These are phyloP conservation scores for Acer yangbiense DNA, from an alignment of 345 rosid species.

Conservation along the genomic window DNA sequence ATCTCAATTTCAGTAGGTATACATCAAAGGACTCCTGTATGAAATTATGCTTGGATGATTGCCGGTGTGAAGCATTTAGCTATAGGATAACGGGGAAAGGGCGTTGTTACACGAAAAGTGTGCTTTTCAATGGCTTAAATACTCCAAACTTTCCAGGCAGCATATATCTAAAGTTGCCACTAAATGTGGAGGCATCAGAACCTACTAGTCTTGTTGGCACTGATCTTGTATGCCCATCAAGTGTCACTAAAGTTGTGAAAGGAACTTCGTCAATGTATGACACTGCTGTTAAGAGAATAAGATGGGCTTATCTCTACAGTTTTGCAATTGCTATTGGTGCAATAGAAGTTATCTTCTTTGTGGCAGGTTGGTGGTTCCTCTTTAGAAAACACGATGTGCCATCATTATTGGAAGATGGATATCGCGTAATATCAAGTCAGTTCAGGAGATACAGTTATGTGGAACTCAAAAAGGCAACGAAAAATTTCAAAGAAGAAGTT, in stretches of 20 bases:
- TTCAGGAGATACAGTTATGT: constrained; percentile 38
- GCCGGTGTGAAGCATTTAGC: constrained; percentile 41
- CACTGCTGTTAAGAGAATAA: constrained; percentile 20
- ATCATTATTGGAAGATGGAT: constrained; percentile 28
- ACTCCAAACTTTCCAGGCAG: constrained; percentile 29
- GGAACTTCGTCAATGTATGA: constrained; percentile 29
- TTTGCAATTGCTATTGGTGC: constrained; percentile 38
- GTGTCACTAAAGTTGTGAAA: background rate
- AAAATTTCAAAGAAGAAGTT: constrained; percentile 34
- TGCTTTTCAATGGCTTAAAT: constrained; percentile 37
- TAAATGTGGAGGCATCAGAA: background rate
- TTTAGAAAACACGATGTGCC: constrained; percentile 13
- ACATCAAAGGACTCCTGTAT: constrained; percentile 28
- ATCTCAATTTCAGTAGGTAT: background rate
- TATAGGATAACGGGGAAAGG: constrained; percentile 32
- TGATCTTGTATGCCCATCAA: constrained; percentile 11
- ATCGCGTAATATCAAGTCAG: constrained; percentile 23
- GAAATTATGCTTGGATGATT: constrained; percentile 33
- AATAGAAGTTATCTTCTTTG: constrained; percentile 33
- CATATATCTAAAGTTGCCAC: constrained; percentile 38
- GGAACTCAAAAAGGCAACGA: constrained; percentile 43
- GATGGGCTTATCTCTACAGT: constrained; percentile 43
- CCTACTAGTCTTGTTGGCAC: background rate
- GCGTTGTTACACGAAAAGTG: constrained; percentile 20
- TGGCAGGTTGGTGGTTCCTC: constrained; percentile 37